Base-by-base conservation (phyloP, 2,329 filamentous ascomycete genomes). In the Aspergillus latus region DNA sequence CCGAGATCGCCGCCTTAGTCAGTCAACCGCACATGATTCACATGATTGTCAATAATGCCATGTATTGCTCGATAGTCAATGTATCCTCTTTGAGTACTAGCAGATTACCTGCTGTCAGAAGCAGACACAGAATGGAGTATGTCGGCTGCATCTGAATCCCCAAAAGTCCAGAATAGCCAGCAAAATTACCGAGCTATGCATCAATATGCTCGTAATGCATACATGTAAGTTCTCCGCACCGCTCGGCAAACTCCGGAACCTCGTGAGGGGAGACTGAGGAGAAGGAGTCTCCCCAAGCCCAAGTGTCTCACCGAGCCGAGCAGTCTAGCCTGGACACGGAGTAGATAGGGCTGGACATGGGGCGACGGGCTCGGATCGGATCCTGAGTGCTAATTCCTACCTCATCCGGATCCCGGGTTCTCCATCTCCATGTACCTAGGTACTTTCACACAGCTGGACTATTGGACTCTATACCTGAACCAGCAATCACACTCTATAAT, bases 181-280 rank as follows among this genome's bases (percentile, higher is more conserved):
- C 21, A 21, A 21, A 7, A 34, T 7, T 11, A 21, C 21, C 21
- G 21, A 21, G 21, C 21, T 21, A 21, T 21, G 21, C 21, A 21
- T 21, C 21, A 21, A 21, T 21, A 49, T 36, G n/a, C 34, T 37
- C 34, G 34, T 39, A 21, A 37, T 40, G 29, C 28, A 15, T 2
- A 21, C n/a, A n/a, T 39, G 16, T 15, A 29, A 37, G 32, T 47
- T 39, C 50, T 52, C 50, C 50, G 50, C 57, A 59, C 52, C 21
- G 6, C 51, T 51, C 57, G 57, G 57, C 50, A 56, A 56, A 47
- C 45, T 56, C 57, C 57, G 57, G 57, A 51, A 56, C 39, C 45
- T 26, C 44, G 42, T 52, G 50, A 52, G 50, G 50, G 50, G 50
- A 10, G 13, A 32, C 7, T 37, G 13, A 5, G 13, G 36, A 40